Evolutionary conservation across 2,329 filamentous ascomycete genomes (phyloP), one percentile per base, ranked within the genome.

Genomic region (Pseudofabraea citricarpa): DNA sequence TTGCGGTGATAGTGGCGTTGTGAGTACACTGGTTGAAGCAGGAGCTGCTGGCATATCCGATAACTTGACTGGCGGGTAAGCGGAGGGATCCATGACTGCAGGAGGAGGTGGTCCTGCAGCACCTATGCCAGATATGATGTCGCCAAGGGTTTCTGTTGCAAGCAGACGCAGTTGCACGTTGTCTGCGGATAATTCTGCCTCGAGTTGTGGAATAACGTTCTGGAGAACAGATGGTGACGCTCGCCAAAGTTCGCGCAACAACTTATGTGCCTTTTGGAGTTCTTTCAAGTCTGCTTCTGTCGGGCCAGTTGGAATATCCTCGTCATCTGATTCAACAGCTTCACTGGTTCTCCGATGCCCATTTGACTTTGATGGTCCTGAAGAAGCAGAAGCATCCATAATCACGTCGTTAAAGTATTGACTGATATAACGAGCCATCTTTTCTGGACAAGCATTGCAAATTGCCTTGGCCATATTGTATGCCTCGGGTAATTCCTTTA

Each of bases 381-480:
- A 69, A 36, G 79, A 74, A 10, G 71, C 79, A 27, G 83, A 90
- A 3, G 90, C 87, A 59, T 96, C 90, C 49, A 97, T 82, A 45
- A 98, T 94, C 40, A 97, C 90, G 44, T 95, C 90, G 65, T 90
- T 95, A 63, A 98, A 98, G 64, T 97, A 98, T 59, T 95, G 90
- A 53, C 89, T 91, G 44, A 97, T 85, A 54, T 94, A 89, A 49
- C 90, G 85, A 1, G 89, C 85, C 91, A 98, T 96, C 65, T 94
- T 94, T 55, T 96, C 91, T 1, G 87, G 81, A 54, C 84, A 94
- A 15, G 79, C 79, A 57, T 90, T 93, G 70, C 93, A 98, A 35
- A 98, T 83, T 2, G 87, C 87, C 66, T 94, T 95, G 18, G 93
- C 91, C 86, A 97, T 95, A 60, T 93, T 85, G 68, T 98, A 98